Conservation (phyloP, 352 stramenopile genomes). For the Phytophthora cryptogea region DNA sequence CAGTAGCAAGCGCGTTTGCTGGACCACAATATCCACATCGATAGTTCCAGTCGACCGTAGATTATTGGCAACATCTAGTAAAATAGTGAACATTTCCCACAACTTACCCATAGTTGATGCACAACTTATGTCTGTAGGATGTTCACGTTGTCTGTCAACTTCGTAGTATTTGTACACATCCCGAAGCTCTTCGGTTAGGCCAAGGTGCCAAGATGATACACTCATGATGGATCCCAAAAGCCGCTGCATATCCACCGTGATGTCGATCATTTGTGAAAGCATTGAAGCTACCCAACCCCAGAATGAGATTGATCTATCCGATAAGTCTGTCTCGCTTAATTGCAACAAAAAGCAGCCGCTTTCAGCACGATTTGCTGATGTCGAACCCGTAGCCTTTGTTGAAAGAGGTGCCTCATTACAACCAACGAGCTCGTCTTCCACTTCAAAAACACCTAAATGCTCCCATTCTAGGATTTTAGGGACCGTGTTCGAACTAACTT, state of each 20-base stretch:
- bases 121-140: background rate
- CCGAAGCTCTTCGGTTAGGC: conserved; percentile 21
- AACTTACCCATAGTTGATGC: background rate
- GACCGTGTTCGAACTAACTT: conserved; percentile 11
- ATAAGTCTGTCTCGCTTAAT: conserved; percentile 14
- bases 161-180: conserved; percentile 21
- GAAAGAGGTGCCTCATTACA: conserved; percentile 1
- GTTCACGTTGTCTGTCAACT: background rate
- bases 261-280: conserved; percentile 9
- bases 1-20: conserved; percentile 15
- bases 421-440: conserved; percentile 49
- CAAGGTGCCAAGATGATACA: conserved; percentile 30
- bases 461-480: conserved; percentile 51
- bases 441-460: conserved; percentile 49
- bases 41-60: background rate
- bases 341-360: conserved; percentile 23
- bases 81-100: conserved; percentile 11
- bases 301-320: conserved; percentile 7
- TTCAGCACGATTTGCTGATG: background rate
- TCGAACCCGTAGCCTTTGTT: background rate
- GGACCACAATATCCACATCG: conserved; percentile 1
- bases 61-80: background rate
- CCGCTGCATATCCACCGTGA: conserved; percentile 12
- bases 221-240: conserved; percentile 11
- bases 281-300: conserved; percentile 22